Evolutionary conservation across 768 basidiomycete genomes (phyloP).

Genomic region (Leccinum obscurum): DNA sequence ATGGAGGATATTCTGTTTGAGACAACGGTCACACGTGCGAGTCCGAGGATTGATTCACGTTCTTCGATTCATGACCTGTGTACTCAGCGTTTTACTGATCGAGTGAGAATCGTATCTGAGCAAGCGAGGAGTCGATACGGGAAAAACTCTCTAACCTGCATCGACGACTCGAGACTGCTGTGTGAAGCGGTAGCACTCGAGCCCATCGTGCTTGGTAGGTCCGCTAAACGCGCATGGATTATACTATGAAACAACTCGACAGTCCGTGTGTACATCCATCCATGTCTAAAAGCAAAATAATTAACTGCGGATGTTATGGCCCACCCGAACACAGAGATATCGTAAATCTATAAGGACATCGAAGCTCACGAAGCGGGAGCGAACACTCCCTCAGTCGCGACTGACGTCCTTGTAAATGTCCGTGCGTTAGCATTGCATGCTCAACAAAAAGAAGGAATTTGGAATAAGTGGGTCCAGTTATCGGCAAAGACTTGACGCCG

Average conservation of each 20-base stretch:
- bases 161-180: too few species aligned
- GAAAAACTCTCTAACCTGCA: too few species aligned
- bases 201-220: too few species aligned
- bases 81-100: too few species aligned
- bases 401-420: conserved; percentile 32
- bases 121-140: too few species aligned
- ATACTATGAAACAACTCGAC: not conserved
- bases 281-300: not conserved
- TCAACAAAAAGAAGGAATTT: not conserved
- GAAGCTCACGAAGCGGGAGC: not conserved
- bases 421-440: conserved; percentile 14
- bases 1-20: too few species aligned
- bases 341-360: not conserved
- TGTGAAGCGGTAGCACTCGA: too few species aligned
- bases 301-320: not conserved
- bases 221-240: not conserved
- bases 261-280: not conserved
- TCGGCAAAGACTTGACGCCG: conserved; percentile 1
- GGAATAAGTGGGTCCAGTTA: not conserved
- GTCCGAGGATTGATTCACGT: too few species aligned
- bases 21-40: too few species aligned
- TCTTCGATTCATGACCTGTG: too few species aligned
- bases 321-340: not conserved
- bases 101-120: too few species aligned
- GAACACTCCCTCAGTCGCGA: conserved; percentile 24